Evolutionary conservation across 75 land plant genomes (phyloP).

Genomic region (Cryptomeria japonica): DNA sequence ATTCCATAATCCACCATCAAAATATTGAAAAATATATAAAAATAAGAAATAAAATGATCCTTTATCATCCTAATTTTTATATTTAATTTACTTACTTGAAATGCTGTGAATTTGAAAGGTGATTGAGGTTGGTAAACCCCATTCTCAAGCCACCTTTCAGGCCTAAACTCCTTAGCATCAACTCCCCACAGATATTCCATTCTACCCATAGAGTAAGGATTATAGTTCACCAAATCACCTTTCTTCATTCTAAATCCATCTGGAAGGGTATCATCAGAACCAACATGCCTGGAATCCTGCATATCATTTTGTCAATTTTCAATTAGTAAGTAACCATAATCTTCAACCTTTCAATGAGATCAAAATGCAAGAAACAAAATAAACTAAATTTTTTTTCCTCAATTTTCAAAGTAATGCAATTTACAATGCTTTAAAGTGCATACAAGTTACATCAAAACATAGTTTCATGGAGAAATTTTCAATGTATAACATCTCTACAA

Average conservation of each 20-base stretch:
- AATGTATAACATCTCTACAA: no score
- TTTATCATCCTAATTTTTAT: background rate
- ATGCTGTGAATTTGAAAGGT: constrained; percentile 66
- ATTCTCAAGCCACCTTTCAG: constrained; percentile 72
- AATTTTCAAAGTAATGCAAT: background rate
- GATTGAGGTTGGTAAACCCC: constrained; percentile 50
- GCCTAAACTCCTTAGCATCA: constrained; percentile 62
- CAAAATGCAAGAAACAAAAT: background rate
- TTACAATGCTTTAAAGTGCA: background rate
- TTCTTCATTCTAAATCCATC: constrained; percentile 55
- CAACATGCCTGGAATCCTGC: constrained; percentile 48
- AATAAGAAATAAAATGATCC: background rate
- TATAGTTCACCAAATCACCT: constrained; percentile 40
- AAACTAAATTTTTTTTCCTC: background rate
- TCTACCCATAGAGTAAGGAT: constrained; percentile 62
- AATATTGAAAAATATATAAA: no score
- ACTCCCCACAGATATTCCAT: constrained; percentile 55
- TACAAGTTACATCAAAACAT: no score
- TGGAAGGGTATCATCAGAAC: constrained; percentile 58
- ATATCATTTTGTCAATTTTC: background rate
- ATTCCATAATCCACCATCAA: no score
- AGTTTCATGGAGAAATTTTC: no score
- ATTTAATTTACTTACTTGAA: constrained; percentile 35
- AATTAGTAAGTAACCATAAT: background rate
- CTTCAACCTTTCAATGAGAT: background rate